Conservation (phyloP, 2,329 filamentous ascomycete species). For the Aspergillus sp. region DNA sequence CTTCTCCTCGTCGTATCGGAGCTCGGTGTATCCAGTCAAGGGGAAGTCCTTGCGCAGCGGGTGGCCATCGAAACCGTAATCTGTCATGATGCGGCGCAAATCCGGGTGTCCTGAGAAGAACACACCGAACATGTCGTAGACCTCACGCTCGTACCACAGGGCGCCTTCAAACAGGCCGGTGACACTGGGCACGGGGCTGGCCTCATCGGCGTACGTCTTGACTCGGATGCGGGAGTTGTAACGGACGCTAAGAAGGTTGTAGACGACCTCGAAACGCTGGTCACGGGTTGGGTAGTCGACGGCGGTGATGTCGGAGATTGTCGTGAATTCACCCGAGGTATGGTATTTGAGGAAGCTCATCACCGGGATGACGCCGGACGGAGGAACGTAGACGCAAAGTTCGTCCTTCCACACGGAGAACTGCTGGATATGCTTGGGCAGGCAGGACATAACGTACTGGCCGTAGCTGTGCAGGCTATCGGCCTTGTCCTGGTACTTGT, state of each 20-base stretch:
- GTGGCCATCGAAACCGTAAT: slow-evolving; percentile 98
- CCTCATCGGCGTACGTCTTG: slow-evolving; percentile 98
- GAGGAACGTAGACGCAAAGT: slow-evolving; percentile 88
- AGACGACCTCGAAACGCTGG: slow-evolving; percentile 96
- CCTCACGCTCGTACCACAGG: slow-evolving; percentile 98
- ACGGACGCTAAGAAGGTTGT: slow-evolving; percentile 92
- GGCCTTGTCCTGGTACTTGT: slow-evolving; percentile 86
- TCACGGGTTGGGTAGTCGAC: slow-evolving; percentile 95
- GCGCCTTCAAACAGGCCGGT: slow-evolving; percentile 87
- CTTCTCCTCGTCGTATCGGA: slow-evolving; percentile 99
- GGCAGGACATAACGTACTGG: slow-evolving; percentile 91
- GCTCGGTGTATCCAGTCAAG: slow-evolving; percentile 95
- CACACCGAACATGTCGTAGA: slow-evolving; percentile 95
- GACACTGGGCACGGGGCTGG: slow-evolving; percentile 86
- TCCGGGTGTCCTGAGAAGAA: slow-evolving; percentile 97
- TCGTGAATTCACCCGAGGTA: slow-evolving; percentile 94
- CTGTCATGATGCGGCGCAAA: slow-evolving; percentile 96
- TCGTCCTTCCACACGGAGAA: slow-evolving; percentile 99
- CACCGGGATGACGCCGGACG: slow-evolving; percentile 82
- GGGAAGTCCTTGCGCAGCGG: slow-evolving; percentile 98
- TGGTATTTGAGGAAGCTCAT: slow-evolving; percentile 97
- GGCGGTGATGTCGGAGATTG: slow-evolving; percentile 86
- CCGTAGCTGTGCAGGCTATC: slow-evolving; percentile 91
- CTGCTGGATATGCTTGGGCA: slow-evolving; percentile 98
- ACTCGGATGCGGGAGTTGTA: slow-evolving; percentile 96